Base-by-base conservation (phyloP, 2,329 filamentous ascomycete species). In the Microsporum audouinii region DNA sequence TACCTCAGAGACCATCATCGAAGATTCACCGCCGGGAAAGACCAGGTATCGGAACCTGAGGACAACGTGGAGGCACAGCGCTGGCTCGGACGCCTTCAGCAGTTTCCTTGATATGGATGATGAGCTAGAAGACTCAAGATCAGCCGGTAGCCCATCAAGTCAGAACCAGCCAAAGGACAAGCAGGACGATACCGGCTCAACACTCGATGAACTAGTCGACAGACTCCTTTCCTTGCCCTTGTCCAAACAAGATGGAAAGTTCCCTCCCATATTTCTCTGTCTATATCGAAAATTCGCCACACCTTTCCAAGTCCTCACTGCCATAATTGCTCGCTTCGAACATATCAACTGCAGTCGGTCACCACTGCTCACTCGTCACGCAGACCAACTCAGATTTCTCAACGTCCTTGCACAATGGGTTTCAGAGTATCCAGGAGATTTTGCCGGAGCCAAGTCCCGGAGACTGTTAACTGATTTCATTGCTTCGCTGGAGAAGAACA, bases 201-300 rank as follows among this genome's bases (percentile, higher is more conserved):
- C 74, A 2, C 78, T 80, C 58, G 85, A 88, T 63, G 87, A 91
- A 60, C 77, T 94, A 3, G 89, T 97, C 23, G 90, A 96, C 73
- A 87, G 91, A n/a, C 80, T 99, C 45, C 80, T 97, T 29, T 82
- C 86, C 0, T 83, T 89, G 64, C 88, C 89, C 39, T 86, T 92
- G 77, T 91, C 89, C 33, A 91, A 89, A 70, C 82, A 86, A n/a
- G 94, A 97, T 70, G 82, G 83, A 62, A 96, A 96, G 72, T 99
- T 96, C 70, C 83, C 84, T 1, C 85, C 91, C 51, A 86, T 95
- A 17, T 97, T 97, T 69, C 79, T 97, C 34, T 96, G 92, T 65
- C 79, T 97, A 12, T 97, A 97, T 74, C 87, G 94, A 64, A 95
- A 94, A 72, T 97, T 99, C 71, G 88, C 90, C 2, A 84, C 91